These are phyloP conservation scores for Alnus glutinosa DNA, from an alignment of 306 rosid genomes.

Conservation along the genomic window DNA sequence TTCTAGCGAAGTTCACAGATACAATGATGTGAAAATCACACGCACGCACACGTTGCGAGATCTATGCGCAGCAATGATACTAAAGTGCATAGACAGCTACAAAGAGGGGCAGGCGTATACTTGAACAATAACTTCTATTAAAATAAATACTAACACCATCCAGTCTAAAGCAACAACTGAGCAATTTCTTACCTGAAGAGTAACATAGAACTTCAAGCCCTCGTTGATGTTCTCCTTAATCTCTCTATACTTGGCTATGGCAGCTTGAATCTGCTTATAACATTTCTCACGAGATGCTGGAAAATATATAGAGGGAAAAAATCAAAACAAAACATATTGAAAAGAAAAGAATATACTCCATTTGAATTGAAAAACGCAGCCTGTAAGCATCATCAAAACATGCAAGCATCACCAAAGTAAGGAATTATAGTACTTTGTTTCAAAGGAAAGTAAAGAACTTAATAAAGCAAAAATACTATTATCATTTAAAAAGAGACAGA, in stretches of 20 bases:
- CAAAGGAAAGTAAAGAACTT: neutral
- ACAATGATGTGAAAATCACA: neutral
- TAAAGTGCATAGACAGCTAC: neutral
- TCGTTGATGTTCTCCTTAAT: conserved; percentile 92
- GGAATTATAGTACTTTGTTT: neutral
- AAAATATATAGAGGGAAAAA: conserved; percentile 32
- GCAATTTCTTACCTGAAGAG: conserved; percentile 68
- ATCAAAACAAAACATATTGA: conserved; percentile 10
- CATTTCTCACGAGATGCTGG: conserved; percentile 89
- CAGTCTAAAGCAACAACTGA: conserved; percentile 12
- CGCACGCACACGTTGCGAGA: neutral
- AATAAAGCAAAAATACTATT: neutral
- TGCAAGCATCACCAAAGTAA: conserved; percentile 3
- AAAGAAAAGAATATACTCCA: conserved; percentile 12
- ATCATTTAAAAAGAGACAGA: neutral
- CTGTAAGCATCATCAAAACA: neutral
- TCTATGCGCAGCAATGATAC: neutral
- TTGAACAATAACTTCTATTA: neutral
- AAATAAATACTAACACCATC: conserved; percentile 10
- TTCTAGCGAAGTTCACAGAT: neutral
- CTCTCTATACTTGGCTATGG: conserved; percentile 82
- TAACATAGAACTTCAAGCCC: conserved; percentile 88
- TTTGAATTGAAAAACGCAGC: neutral
- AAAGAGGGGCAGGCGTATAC: neutral
- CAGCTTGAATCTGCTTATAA: conserved; percentile 96